These are phyloP conservation scores for Talaromyces sp. DNA, from an alignment of 2,329 filamentous ascomycete genomes.

Conservation along the genomic window DNA sequence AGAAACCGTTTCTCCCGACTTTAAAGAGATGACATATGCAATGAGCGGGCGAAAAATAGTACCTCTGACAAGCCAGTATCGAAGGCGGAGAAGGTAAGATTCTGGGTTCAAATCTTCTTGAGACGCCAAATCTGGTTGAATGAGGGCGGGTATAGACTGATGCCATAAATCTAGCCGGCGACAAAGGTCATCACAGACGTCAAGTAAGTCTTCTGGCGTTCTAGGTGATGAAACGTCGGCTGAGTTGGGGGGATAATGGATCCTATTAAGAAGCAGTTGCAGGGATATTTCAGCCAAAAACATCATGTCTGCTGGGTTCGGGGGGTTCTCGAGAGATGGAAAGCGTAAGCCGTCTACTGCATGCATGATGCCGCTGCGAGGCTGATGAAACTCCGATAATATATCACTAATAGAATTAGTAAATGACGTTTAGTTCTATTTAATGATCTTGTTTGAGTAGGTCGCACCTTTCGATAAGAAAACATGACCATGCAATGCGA, in stretches of 20 bases:
- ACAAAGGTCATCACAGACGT: constrained; percentile 23
- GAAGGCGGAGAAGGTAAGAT: constrained; percentile 22
- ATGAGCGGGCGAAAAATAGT: constrained; percentile 30
- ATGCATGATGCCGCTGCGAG: constrained; percentile 27
- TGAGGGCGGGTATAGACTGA: constrained; percentile 23
- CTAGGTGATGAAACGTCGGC: constrained; percentile 6
- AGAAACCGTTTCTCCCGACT: constrained; percentile 9
- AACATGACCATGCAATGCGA: constrained; percentile 2
- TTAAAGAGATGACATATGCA: constrained; percentile 19
- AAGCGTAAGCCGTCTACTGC: constrained; percentile 25
- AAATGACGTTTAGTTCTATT: too few relatives aligned
- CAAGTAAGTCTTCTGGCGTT: too few relatives aligned
- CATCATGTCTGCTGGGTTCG: constrained; percentile 9
- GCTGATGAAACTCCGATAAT: constrained; percentile 27
- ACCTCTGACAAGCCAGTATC: constrained; percentile 27
- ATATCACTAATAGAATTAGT: constrained; percentile 15
- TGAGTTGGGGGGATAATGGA: constrained; percentile 25
- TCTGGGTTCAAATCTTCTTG: constrained; percentile 15
- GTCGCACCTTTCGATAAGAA: neutral
- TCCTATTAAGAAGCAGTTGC: constrained; percentile 25
- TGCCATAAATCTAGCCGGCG: constrained; percentile 26
- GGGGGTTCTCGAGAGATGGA: constrained; percentile 20
- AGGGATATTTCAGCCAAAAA: constrained; percentile 29
- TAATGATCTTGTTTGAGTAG: neutral
- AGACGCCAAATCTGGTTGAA: constrained; percentile 18